Conservation (phyloP, 179 eudicot species). For the Spinacia oleracea region DNA sequence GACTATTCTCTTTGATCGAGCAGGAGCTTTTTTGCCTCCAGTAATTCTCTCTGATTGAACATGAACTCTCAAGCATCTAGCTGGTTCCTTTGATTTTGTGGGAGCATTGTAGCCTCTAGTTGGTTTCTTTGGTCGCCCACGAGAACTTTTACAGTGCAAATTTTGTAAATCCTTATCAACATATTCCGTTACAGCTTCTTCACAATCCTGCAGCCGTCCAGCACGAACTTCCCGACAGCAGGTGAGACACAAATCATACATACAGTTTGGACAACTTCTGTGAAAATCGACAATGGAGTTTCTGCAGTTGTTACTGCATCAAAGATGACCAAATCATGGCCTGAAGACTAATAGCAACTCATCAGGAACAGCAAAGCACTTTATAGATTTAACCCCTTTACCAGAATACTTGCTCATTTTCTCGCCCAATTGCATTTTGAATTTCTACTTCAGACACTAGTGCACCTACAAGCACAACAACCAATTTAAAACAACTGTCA, state of each 20-base stretch:
- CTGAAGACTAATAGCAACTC: conserved; percentile 18
- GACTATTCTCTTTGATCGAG: background rate
- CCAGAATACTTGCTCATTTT: conserved; percentile 62
- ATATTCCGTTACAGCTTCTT: conserved; percentile 32
- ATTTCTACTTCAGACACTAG: conserved; percentile 41
- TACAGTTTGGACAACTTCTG: conserved; percentile 58
- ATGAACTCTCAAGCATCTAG: background rate
- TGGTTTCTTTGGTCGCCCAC: background rate
- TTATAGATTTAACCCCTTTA: conserved; percentile 20
- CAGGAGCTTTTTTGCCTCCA: background rate
- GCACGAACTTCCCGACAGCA: conserved; percentile 68
- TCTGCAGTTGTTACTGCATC: conserved; percentile 61
- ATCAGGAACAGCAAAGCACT: conserved; percentile 4
- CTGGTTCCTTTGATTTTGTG: background rate
- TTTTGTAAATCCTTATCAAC: conserved; percentile 29
- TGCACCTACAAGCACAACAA: conserved; percentile 33
- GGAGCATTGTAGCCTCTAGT: conserved; percentile 4
- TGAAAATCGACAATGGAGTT: conserved; percentile 64
- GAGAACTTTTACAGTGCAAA: conserved; percentile 40
- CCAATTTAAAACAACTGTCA: background rate
- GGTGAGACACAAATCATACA: conserved; percentile 60
- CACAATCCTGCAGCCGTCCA: conserved; percentile 48
- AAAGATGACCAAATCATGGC: conserved; percentile 18
- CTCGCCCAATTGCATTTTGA: conserved; percentile 23
- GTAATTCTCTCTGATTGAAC: background rate